Percentiles rank a stretch among this genome's conserved stretches.
Evolutionary conservation across 2,329 filamentous ascomycete genomes (phyloP).

Genomic region (Ascochyta clinopodiicola): DNA sequence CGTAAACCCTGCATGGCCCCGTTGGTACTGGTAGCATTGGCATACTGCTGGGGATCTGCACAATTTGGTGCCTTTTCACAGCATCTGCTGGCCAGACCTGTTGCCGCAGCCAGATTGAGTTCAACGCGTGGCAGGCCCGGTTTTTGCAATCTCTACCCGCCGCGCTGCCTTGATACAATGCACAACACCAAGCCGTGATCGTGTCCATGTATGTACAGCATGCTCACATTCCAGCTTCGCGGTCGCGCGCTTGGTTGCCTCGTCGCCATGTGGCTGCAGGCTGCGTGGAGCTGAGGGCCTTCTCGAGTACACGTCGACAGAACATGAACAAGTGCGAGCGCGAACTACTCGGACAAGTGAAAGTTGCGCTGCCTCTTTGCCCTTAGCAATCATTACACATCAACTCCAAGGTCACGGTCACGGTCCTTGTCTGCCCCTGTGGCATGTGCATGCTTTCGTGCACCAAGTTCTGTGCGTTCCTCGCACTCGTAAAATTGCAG

Average conservation of each 20-base stretch:
- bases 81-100: slow-evolving; percentile 27
- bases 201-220: neutral
- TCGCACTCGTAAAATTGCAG: slow-evolving; percentile 1
- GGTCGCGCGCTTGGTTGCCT: neutral
- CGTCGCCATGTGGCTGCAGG: slow-evolving; percentile 10
- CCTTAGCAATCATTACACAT: neutral
- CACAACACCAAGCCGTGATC: slow-evolving; percentile 6
- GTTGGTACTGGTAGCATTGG: slow-evolving; percentile 15
- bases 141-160: slow-evolving; percentile 21
- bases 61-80: slow-evolving; percentile 23
- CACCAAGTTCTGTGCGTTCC: slow-evolving; percentile 6
- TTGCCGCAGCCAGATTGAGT: slow-evolving; percentile 14
- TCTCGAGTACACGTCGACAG: neutral
- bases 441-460: slow-evolving; percentile 1
- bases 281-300: slow-evolving; percentile 10
- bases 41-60: slow-evolving; percentile 27
- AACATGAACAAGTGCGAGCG: neutral
- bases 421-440: slow-evolving; percentile 1
- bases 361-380: slow-evolving; percentile 4
- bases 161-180: slow-evolving; percentile 5
- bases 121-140: slow-evolving; percentile 25
- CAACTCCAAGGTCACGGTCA: neutral
- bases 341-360: neutral
- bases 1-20: slow-evolving; percentile 28
- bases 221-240: slow-evolving; percentile 5